These are phyloP conservation scores for Coemansia sp. DNA, from an alignment of 192 early-diverging fungal genomes.

Conservation along the genomic window DNA sequence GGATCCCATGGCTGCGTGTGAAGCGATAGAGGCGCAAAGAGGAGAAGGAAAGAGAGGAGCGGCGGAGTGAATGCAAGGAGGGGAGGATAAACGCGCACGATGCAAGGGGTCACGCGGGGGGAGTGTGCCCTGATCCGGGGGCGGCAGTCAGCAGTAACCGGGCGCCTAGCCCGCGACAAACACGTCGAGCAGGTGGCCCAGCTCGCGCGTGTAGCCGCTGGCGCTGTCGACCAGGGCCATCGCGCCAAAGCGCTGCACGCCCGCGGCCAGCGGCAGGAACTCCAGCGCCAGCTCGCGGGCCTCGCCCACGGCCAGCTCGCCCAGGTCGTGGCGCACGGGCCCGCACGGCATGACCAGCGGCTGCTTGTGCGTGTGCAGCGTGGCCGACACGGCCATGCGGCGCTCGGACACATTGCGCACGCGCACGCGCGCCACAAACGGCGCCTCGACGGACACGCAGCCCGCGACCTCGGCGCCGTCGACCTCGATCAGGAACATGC, in stretches of 20 bases:
- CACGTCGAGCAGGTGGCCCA: constrained; percentile 74
- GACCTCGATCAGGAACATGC: constrained; percentile 49
- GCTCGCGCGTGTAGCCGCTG: constrained; percentile 69
- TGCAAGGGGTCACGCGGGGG: background rate
- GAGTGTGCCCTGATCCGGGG: no score
- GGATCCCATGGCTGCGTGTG: constrained; percentile 55
- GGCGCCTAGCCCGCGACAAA: constrained; percentile 45
- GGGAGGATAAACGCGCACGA: background rate
- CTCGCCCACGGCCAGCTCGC: constrained; percentile 57
- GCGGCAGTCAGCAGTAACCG: no score
- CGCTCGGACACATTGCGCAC: constrained; percentile 46
- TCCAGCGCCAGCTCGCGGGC: constrained; percentile 63
- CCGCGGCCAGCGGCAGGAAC: constrained; percentile 78
- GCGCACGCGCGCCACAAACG: constrained; percentile 27
- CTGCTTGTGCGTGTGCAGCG: constrained; percentile 17
- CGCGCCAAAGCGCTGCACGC: constrained; percentile 82
- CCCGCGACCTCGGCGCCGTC: constrained; percentile 15
- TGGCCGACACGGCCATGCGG: constrained; percentile 22
- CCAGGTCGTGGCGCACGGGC: constrained; percentile 50
- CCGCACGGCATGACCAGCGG: constrained; percentile 40
- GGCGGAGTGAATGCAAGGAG: no score
- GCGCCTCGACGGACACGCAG: background rate
- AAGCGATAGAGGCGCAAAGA: no score
- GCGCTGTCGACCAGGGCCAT: constrained; percentile 66
- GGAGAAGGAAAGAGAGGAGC: no score